Base-by-base conservation (phyloP, 441 rosid species). In the Arabidopsis lyrata region DNA sequence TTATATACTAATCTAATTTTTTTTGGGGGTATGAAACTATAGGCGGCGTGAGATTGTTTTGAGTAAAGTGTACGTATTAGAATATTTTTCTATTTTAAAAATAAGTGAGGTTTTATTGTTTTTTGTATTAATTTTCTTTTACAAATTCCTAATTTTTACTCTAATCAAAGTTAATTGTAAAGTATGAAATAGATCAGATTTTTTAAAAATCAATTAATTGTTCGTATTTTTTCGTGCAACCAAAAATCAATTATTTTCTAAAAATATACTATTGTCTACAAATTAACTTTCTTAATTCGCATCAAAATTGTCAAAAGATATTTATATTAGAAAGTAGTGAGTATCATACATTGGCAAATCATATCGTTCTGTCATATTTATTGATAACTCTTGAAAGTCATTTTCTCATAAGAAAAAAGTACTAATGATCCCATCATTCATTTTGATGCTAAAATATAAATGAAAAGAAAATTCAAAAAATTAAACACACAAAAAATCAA, bases 11-110 rank as follows among this genome's bases (percentile, higher is more conserved):
- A 31, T 27, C 44, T 69, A 57, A 42, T 59, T 52, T 56, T 10
- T 58, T 38, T 39, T 22, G 67, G 35, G 62, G 54, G 52, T 58
- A 16, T 68, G 34, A 36, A 24, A 50, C 13, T 53, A 35, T 44
- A 62, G 75, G 15, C 64, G 29, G 75, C 80, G 64, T 70, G 80
- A 56, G 38, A 54, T 39, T 61, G 52, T 45, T 56, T 76, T 76
- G 75, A 76, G 80, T 76, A 76, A 76, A 69, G 75, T 38, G 5
- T 70, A 70, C 80, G 80, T 63, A 6, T 44, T 15, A 45, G 48
- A n/a, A 2, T 44, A n/a, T 44, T 44, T 15, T 45, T n/a, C 3
- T n/a, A 2, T 8, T n/a, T n/a, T n/a, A n/a, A n/a, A n/a, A n/a
- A n/a, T 45, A 8, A 42, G 22, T 47, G 20, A n/a, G 3, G 9